phyloP scores from a whole-genome alignment of 73 alveolate genomes.

The Symbiodinium pilosum region DNA sequence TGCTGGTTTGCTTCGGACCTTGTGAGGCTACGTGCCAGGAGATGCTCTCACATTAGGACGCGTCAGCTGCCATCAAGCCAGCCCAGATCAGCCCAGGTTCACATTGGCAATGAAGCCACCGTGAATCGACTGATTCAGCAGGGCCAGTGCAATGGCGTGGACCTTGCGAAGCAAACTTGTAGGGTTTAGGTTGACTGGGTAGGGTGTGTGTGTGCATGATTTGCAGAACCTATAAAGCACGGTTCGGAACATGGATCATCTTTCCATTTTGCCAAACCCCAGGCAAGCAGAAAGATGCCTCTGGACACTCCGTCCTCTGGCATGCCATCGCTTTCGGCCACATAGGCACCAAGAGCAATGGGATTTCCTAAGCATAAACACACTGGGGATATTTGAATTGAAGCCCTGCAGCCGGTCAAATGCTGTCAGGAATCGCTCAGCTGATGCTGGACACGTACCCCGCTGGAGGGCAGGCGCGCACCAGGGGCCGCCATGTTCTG shows the following conservation, averaged over 20 bases:
- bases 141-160: slow-evolving; percentile 7
- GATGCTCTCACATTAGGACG: no score
- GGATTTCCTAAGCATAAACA: neutral
- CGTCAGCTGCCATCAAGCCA: no score
- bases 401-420: neutral
- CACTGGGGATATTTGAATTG: neutral
- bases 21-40: no score
- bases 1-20: no score
- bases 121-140: slow-evolving; percentile 36
- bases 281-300: slow-evolving; percentile 66
- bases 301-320: slow-evolving; percentile 91
- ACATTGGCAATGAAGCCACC: slow-evolving; percentile 26
- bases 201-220: neutral
- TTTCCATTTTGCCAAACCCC: neutral
- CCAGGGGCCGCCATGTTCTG: no score
- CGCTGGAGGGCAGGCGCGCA: slow-evolving; percentile 6
- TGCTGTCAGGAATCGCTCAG: slow-evolving; percentile 44
- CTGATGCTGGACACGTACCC: slow-evolving; percentile 62
- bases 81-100: no score
- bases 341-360: neutral
- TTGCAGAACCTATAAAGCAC: no score
- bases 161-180: neutral
- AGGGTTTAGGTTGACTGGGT: neutral
- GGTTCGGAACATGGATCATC: no score
- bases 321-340: slow-evolving; percentile 87